Evolutionary conservation across 2,329 filamentous ascomycete genomes (phyloP).

Genomic region (Aspergillus flavus): DNA sequence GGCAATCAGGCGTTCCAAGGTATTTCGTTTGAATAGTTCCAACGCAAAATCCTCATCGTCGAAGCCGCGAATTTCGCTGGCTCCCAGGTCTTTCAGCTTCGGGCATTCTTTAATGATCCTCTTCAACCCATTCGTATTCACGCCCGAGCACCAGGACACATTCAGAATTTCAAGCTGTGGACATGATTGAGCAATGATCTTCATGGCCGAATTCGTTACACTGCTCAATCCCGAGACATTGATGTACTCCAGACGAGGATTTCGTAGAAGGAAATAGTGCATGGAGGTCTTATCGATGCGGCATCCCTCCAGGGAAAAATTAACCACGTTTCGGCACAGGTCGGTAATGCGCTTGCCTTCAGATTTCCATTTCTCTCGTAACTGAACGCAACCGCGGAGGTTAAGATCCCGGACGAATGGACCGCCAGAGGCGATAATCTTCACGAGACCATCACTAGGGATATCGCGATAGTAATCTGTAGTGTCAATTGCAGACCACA

Average conservation of each 20-base stretch:
- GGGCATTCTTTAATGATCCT: slow-evolving; percentile 73
- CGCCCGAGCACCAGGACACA: slow-evolving; percentile 88
- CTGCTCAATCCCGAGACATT: slow-evolving; percentile 81
- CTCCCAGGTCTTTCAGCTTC: slow-evolving; percentile 75
- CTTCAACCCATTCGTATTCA: slow-evolving; percentile 75
- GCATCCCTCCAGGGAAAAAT: slow-evolving; percentile 86
- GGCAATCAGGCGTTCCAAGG: slow-evolving; percentile 77
- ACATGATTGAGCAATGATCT: slow-evolving; percentile 80
- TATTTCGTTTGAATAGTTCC: slow-evolving; percentile 77
- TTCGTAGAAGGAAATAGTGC: slow-evolving; percentile 76
- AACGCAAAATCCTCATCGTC: slow-evolving; percentile 72
- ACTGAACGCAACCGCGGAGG: slow-evolving; percentile 84
- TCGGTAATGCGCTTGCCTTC: slow-evolving; percentile 71
- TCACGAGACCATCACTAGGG: slow-evolving; percentile 77
- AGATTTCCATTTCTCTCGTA: slow-evolving; percentile 76
- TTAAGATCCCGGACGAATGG: slow-evolving; percentile 92
- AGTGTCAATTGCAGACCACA: slow-evolving; percentile 85
- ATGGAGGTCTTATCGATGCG: slow-evolving; percentile 78
- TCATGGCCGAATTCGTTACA: slow-evolving; percentile 79
- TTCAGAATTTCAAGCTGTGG: slow-evolving; percentile 81
- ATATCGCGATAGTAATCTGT: slow-evolving; percentile 87
- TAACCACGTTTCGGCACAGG: slow-evolving; percentile 82
- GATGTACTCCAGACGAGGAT: slow-evolving; percentile 76
- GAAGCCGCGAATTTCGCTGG: slow-evolving; percentile 79
- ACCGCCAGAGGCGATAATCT: slow-evolving; percentile 81